Base-by-base conservation (phyloP, 83 land plant genomes). In the Picea abies region DNA sequence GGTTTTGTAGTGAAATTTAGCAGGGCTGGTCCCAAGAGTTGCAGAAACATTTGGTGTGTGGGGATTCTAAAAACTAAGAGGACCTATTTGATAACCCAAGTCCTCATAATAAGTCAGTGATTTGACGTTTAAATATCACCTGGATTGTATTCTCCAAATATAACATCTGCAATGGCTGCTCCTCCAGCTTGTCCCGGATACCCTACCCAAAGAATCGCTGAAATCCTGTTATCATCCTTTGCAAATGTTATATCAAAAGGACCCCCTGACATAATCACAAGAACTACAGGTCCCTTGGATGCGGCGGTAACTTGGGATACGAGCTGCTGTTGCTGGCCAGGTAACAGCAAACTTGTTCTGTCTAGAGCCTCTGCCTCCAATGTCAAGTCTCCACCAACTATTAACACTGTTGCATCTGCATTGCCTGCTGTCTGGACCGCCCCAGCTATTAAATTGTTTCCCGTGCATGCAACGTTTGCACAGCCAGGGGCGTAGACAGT, bases 161-260 rank as follows among this genome's bases (percentile, higher is more conserved):
- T 87, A 4, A 92, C 84, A 69, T 96, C 95, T 12, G 98, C 98
- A 15, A 96, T 81, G 4, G 98, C 96, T 37, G 87, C 88, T 11
- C 98, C 96, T 11, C 98, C 98, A 70, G 89, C 91, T 80, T 96
- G 85, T 32, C 98, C 98, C 25, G 98, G 98, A 82, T 90, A 96
- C 9, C 98, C 98, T 37, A 86, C 90, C 98, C 98, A 96, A 3
- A 96, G 69, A 62, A 96, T 96, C 80, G 88, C 82, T 0, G 86
- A 76, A 32, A 96, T 81, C 49, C 84, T 83, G 23, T 62, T 47
- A 75, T 86, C 71, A 68, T 80, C 79, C 73, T 89, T 90, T 0
- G 96, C 98, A 82, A 96, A 95, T 8, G 89, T 68, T 11, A 95
- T 86, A 56, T 95, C 98, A 44, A 95, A 70, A 4, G 95, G 91